Evolutionary conservation across 2,329 filamentous ascomycete genomes (phyloP), one percentile per base, ranked within the genome.

Genomic region (Ophiostoma triangulosporum): DNA sequence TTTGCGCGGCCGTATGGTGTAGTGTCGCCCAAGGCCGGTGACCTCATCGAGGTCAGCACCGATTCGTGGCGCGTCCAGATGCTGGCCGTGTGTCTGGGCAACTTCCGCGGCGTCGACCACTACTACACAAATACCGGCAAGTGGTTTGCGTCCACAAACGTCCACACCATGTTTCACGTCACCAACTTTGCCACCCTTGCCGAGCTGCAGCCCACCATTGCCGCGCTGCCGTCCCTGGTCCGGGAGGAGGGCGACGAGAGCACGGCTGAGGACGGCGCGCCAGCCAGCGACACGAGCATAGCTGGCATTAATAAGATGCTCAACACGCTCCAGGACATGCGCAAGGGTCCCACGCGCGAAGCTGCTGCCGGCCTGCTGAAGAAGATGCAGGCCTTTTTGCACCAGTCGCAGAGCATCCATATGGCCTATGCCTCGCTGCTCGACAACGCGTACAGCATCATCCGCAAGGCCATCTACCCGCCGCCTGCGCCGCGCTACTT

Each of bases 71-170:
- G 73, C 26, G 64, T 72, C 20, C 71, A 73, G 4, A 57, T 77
- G 15, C 66, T 81, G 45, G 77, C 70, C 12, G 62, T 81, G 45
- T 78, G 74, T 58, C 65, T 81, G 7, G 76, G 76, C 14, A 70
- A 66, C 52, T 70, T 75, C 57, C 70, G 73, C 36, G 70, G 70
- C 17, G 66, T 72, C 40, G 68, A 77, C 58, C 75, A 80, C 61
- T 78, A 74, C 61, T 80, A 78, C 62, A 72, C 73, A 29, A 69
- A 63, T 58, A 73, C 69, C 15, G 77, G 77, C 57, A 73, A 71
- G 59, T 73, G 71, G 66, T 73, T 77, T 62, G 72, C 75, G 61
- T 69, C 69, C 8, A 54, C 69, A 35, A 66, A 66, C 15, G 63
- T 75, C 29, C 67, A 64, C 43, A 68, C 74, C 1, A 63, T 73